These are phyloP conservation scores for Chlorella sp. DNA, from an alignment of 139 green algal species.

Conservation along the genomic window DNA sequence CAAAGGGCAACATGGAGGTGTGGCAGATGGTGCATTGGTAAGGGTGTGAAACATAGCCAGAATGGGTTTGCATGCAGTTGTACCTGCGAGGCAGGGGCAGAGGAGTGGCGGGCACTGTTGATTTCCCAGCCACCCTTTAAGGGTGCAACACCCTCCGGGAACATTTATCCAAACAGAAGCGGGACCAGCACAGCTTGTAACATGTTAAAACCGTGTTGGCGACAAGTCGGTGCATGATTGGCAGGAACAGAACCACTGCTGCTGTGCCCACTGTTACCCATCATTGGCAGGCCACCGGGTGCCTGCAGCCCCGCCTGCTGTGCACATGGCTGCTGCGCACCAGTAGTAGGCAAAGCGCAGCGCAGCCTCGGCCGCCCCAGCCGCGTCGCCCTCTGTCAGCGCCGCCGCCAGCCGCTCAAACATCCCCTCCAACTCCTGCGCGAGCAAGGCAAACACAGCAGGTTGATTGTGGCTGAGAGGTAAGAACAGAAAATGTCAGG, in stretches of 20 bases:
- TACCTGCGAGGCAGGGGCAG: conserved; percentile 60
- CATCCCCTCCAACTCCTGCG: conserved; percentile 70
- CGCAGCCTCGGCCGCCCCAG: conserved; percentile 31
- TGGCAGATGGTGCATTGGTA: conserved; percentile 46
- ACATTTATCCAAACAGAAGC: no score
- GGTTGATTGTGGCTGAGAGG: neutral
- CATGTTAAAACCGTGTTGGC: no score
- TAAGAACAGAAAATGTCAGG: no score
- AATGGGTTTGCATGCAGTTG: no score
- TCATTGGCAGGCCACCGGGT: no score
- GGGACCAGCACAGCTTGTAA: neutral
- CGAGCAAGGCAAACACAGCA: neutral
- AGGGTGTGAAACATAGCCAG: conserved; percentile 98
- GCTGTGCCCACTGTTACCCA: no score
- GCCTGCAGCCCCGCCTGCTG: neutral
- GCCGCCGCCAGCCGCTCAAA: conserved; percentile 73
- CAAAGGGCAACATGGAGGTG: no score
- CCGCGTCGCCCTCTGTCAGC: conserved; percentile 43
- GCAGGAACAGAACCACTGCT: no score
- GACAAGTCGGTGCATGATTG: no score
- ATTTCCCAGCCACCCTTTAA: no score
- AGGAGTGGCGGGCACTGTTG: no score
- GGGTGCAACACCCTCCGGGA: no score
- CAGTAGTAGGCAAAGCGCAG: conserved; percentile 76
- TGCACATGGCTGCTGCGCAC: conserved; percentile 18